Base-by-base conservation (phyloP, 371 early-diverging fungal genomes). In the Rhizopus delemar region DNA sequence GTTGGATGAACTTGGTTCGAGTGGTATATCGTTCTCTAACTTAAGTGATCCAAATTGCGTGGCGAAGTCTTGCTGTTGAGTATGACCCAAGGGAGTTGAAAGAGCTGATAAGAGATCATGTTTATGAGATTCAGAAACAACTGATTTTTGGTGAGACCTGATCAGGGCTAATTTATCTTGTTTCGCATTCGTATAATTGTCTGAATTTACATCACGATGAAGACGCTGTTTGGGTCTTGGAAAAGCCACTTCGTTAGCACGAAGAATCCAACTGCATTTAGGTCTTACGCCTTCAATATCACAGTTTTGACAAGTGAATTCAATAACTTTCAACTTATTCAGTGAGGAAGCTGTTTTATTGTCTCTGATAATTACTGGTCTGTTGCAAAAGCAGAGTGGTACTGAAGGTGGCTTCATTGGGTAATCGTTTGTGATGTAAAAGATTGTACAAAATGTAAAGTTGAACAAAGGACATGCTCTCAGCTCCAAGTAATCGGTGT, bases 391-490 rank as follows among this genome's bases (percentile, higher is more conserved):
- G 41, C 76, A 75, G 0, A 53, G 32, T 29, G 75, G 73, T 4
- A 51, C 39, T 8, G 59, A 53, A 29, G 65, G 64, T 16, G 63
- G 49, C 2, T 35, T 29, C 8, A 50, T 55, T 8, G 39, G 32
- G n/a, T 35, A 62, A 4, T 22, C 7, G 51, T 80, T 82, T 12
- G 34, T 54, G 4, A 59, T n/a, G 11, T 56, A 35, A 36, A 80
- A 78, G 8, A 59, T 36, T n/a, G 73, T 63, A 43, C 82, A 82
- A 53, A 70, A 80, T 0, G 82, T 78, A 34, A 65, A 76, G 45
- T 82, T 82, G 46, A 78, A 80, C 4, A 54, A 60, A 0, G 78
- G 73, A 52, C 82, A 82, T 2, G 65, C 58, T 5, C 39, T 59
- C 2, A 82, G 61, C 43, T 80, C 80, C 0, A 56, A 41, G 59